Percentiles rank a stretch among this genome's conserved stretches.
Evolutionary conservation across 2,329 filamentous ascomycete genomes (phyloP).

Genomic region (Cercospora zeae-maydis): DNA sequence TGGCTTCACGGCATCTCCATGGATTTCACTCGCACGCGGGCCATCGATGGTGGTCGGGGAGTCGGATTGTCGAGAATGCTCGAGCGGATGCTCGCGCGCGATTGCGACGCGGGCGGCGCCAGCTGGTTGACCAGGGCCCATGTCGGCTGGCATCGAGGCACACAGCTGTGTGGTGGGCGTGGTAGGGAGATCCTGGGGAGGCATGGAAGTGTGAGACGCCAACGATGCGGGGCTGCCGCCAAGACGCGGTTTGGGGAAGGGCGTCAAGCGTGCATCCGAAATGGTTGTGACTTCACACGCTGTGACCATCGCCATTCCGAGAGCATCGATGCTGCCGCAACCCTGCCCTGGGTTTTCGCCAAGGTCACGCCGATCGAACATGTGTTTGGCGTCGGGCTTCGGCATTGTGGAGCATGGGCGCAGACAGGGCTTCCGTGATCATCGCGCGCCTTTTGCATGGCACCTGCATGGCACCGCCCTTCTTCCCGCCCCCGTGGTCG

Average conservation of each 20-base stretch:
- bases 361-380: neutral
- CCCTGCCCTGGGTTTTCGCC: neutral
- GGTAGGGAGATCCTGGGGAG: neutral
- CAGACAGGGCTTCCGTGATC: neutral
- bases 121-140: neutral
- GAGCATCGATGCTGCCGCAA: neutral
- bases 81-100: neutral
- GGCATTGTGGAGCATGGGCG: neutral
- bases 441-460: neutral
- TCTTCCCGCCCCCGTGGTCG: neutral
- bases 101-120: slow-evolving; percentile 1
- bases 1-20: neutral
- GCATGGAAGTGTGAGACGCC: neutral
- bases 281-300: neutral
- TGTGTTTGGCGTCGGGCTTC: neutral
- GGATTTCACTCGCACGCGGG: neutral
- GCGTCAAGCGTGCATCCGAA: neutral
- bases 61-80: neutral
- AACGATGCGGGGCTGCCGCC: neutral
- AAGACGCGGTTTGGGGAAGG: neutral
- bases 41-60: neutral
- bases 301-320: neutral
- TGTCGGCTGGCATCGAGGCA: neutral
- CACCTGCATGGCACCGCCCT: neutral
- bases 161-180: neutral